Conservation (phyloP, 2,329 filamentous ascomycete species). For the Alternaria rosae region DNA sequence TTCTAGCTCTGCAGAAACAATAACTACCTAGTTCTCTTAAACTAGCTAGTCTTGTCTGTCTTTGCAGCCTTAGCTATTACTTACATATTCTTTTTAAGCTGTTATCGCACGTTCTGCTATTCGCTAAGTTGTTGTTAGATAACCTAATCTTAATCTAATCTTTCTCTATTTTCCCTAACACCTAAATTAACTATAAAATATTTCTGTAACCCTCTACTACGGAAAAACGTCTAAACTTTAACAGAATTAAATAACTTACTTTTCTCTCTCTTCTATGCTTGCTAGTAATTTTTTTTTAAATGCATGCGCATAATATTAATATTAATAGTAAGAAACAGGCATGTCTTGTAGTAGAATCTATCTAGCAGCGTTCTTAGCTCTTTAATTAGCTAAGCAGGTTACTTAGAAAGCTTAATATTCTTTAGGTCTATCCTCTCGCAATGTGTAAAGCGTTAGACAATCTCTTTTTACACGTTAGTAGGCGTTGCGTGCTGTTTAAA, state of each 20-base stretch:
- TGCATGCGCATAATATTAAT: no score
- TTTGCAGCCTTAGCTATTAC: slow-evolving; percentile 9
- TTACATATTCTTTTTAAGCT: background rate
- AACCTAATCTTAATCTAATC: background rate
- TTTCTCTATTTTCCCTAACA: background rate
- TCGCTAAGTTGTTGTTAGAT: background rate
- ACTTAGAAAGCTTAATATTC: no score
- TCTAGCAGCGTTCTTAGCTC: no score
- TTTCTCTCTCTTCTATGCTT: no score
- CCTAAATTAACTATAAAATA: background rate
- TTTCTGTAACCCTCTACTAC: background rate
- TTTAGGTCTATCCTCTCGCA: no score
- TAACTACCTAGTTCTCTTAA: slow-evolving; percentile 12
- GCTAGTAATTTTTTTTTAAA: no score
- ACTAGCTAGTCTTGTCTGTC: slow-evolving; percentile 12
- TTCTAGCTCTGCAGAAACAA: background rate
- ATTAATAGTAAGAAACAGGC: no score
- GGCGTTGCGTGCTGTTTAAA: no score
- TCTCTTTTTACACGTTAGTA: no score
- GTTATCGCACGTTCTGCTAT: background rate
- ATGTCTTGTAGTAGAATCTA: no score
- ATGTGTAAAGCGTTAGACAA: no score
- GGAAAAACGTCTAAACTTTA: background rate
- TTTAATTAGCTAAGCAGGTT: no score
- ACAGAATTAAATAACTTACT: background rate